Conservation (phyloP, 176 grass and related monocot species). For the Ensete ventricosum region DNA sequence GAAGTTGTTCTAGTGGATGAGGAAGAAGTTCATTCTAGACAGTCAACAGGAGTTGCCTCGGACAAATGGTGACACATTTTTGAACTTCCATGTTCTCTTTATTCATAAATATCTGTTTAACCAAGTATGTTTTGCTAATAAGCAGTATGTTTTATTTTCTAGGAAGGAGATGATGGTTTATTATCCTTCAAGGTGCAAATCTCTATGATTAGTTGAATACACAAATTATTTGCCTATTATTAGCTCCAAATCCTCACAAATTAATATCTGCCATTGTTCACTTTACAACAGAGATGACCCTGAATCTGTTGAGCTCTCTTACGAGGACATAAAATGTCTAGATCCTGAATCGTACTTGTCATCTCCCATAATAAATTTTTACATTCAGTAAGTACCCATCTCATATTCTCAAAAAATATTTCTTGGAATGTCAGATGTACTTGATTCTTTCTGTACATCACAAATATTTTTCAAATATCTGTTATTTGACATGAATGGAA, state of each 20-base stretch:
- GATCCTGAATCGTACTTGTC: constrained; percentile 67
- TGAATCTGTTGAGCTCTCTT: constrained; percentile 58
- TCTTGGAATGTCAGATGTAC: background rate
- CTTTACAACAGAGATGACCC: constrained; percentile 43
- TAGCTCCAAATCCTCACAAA: constrained; percentile 16
- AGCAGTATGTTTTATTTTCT: constrained; percentile 28
- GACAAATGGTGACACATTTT: constrained; percentile 38
- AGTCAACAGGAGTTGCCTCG: constrained; percentile 25
- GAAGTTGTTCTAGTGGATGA: constrained; percentile 77
- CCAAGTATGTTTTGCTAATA: constrained; percentile 1
- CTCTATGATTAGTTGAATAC: constrained; percentile 8
- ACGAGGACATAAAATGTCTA: constrained; percentile 63
- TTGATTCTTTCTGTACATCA: background rate
- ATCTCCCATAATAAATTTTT: constrained; percentile 96
- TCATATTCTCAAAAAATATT: background rate
- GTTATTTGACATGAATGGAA: background rate
- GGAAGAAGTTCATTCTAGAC: constrained; percentile 33
- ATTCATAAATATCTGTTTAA: constrained; percentile 20
- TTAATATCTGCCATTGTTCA: constrained; percentile 6
- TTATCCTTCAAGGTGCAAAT: constrained; percentile 75
- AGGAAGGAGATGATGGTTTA: constrained; percentile 50
- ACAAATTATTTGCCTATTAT: constrained; percentile 6
- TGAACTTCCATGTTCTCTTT: constrained; percentile 1
- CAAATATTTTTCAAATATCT: background rate
- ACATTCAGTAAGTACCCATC: constrained; percentile 55